Base-by-base conservation (phyloP, 2,329 filamentous ascomycete genomes). In the Ceratocystis cubensis region DNA sequence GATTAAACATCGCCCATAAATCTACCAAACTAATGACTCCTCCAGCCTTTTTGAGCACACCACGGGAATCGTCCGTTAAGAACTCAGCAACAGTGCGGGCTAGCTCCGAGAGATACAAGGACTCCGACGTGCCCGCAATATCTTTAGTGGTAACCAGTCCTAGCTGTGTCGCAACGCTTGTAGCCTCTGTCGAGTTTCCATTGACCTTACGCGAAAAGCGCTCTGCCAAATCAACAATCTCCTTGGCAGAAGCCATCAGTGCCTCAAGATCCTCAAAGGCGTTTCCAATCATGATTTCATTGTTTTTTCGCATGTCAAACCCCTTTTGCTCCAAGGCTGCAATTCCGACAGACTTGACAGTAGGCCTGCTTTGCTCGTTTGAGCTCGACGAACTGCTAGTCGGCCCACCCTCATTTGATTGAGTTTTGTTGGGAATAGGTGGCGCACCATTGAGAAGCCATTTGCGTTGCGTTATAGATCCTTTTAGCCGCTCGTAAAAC, bases 191-290 rank as follows among this genome's bases (percentile, higher is more conserved):
- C 20, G 81, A 82, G 33, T 81, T 83, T 8, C 80, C 78, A 69
- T 83, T 83, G 22, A 78, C 78, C 72, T 92, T 88, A 13, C 84
- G 81, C 1, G 91, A 86, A 71, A 97, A 93, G 17, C 86, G 86
- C 75, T 97, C 93, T 0, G 94, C 94, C 53, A 99, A 85, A 4
- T 91, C 91, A 63, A 97, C 88, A 62, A 99, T 91, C 73, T 99
- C 91, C 74, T 97, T 96, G 4, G 94, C 94, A 2, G 93, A 96
- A 2, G 92, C 91, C 93, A 97, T 99, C 46, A 99, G 80, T 2
- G 94, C 92, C 74, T 97, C 93, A 0, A 99, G 82, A 72, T 99
- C 94, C 74, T 96, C 93, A 72, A 99, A 99, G 0, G 94, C 92
- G 70, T 84, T 91, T 30, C 93, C 93, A 70, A 99, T 96, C 63